These are phyloP conservation scores for Leccinum imitatum DNA, from an alignment of 768 basidiomycete species.

Conservation along the genomic window DNA sequence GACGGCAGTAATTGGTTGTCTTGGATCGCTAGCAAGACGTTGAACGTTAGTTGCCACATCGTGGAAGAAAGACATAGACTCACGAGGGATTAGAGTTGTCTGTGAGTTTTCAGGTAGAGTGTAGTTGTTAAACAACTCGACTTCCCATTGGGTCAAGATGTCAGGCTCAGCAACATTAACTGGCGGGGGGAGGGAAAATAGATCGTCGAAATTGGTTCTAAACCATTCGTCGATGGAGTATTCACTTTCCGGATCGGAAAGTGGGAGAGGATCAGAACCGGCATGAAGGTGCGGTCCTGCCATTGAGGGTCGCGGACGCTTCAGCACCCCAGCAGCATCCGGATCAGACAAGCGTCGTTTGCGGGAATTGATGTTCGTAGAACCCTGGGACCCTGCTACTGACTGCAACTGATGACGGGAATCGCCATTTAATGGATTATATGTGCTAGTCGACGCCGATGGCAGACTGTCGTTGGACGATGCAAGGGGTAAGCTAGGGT, in stretches of 20 bases:
- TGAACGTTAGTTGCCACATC: neutral
- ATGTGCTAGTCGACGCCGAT: too few relatives aligned
- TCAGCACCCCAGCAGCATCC: slow-evolving; percentile 17
- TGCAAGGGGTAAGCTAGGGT: too few relatives aligned
- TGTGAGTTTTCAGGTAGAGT: slow-evolving; percentile 9
- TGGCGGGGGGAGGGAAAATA: slow-evolving; percentile 16
- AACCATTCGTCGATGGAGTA: slow-evolving; percentile 39
- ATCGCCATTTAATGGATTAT: too few relatives aligned
- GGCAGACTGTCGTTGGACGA: too few relatives aligned
- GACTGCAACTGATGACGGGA: too few relatives aligned
- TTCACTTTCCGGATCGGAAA: slow-evolving; percentile 10
- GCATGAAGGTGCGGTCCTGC: slow-evolving; percentile 21
- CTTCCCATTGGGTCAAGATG: slow-evolving; percentile 27
- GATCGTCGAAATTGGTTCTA: slow-evolving; percentile 19
- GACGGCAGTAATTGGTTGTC: neutral
- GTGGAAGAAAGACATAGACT: neutral
- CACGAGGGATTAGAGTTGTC: neutral
- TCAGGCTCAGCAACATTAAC: slow-evolving; percentile 22
- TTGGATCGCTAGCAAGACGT: neutral
- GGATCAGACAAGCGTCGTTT: slow-evolving; percentile 31
- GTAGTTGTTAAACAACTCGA: slow-evolving; percentile 34
- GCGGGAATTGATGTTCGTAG: too few relatives aligned
- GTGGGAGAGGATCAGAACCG: slow-evolving; percentile 30
- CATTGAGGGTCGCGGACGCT: slow-evolving; percentile 26
- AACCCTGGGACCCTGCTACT: too few relatives aligned